These are phyloP conservation scores for Sporobolus alterniflorus DNA, from an alignment of 202 grass and related monocot species.

Conservation along the genomic window DNA sequence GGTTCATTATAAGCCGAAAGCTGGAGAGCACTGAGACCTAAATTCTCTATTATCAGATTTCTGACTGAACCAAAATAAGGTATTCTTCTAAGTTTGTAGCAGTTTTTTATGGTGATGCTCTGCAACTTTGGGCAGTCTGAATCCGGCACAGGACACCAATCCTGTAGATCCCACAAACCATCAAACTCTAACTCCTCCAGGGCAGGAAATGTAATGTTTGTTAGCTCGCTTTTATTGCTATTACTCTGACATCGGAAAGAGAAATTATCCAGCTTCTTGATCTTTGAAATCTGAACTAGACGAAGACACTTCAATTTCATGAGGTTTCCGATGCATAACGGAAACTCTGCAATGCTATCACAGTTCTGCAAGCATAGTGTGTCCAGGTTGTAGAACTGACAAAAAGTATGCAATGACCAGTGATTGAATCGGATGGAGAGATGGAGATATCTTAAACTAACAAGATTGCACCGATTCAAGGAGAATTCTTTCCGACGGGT, in stretches of 20 bases:
- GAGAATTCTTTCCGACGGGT: background rate
- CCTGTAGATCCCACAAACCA: background rate
- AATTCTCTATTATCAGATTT: background rate
- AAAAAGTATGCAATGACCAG: background rate
- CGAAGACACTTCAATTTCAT: background rate
- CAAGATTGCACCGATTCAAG: background rate
- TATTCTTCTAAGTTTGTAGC: conserved; percentile 4
- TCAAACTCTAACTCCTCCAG: conserved; percentile 7
- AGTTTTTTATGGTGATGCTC: conserved; percentile 11
- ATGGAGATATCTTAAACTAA: conserved; percentile 14
- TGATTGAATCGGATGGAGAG: background rate
- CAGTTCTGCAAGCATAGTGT: conserved; percentile 13
- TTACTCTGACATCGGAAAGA: background rate
- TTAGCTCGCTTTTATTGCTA: background rate
- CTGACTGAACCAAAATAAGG: conserved; percentile 19
- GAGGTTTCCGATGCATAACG: background rate
- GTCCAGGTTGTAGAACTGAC: conserved; percentile 11
- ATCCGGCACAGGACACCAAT: background rate
- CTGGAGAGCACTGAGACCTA: background rate
- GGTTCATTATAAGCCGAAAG: background rate
- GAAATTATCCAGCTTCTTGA: background rate
- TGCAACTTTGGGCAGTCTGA: conserved; percentile 22
- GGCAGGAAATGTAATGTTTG: background rate
- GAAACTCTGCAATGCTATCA: background rate
- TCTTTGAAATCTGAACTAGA: conserved; percentile 2